Evolutionary conservation across 805 yeast genomes (phyloP).

Genomic region (Cyberlindnera mycetangii): DNA sequence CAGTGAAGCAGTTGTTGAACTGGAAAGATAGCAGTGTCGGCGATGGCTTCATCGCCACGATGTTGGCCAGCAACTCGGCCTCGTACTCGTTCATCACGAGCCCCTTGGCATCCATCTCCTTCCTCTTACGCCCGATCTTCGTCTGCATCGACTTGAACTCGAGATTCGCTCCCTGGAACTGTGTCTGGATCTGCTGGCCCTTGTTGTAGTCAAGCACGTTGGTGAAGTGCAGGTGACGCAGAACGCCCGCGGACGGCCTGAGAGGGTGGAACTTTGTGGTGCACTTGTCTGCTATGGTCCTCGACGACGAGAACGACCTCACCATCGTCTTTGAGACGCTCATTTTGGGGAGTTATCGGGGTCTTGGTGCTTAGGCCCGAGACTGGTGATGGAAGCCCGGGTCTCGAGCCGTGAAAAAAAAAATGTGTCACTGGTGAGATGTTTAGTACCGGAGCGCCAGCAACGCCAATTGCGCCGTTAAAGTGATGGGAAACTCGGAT

Average conservation of each 20-base stretch:
- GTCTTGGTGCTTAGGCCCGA: not conserved
- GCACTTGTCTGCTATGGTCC: constrained; percentile 5
- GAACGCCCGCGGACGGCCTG: constrained; percentile 31
- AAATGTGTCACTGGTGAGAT: not conserved
- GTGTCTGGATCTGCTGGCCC: constrained; percentile 57
- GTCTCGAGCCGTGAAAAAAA: not conserved
- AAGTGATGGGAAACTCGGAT: not conserved
- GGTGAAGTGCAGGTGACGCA: constrained; percentile 45
- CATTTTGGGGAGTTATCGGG: not conserved
- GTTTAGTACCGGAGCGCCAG: not conserved
- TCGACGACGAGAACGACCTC: not conserved
- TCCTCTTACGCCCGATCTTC: constrained; percentile 42
- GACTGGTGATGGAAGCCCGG: not conserved
- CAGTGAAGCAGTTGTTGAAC: constrained; percentile 83
- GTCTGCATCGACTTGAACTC: constrained; percentile 52
- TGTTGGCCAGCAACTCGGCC: constrained; percentile 40
- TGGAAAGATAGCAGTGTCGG: constrained; percentile 81
- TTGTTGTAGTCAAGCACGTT: constrained; percentile 37
- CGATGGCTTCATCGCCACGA: constrained; percentile 47
- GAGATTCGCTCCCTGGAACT: constrained; percentile 53
- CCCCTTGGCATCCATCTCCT: constrained; percentile 38
- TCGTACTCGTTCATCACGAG: constrained; percentile 45
- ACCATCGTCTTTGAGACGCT: not conserved
- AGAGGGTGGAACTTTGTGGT: constrained; percentile 30
- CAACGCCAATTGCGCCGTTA: too few species aligned